Evolutionary conservation across 495 filamentous ascomycete genomes (phyloP).

Genomic region (Penicillium atrosanguineum): DNA sequence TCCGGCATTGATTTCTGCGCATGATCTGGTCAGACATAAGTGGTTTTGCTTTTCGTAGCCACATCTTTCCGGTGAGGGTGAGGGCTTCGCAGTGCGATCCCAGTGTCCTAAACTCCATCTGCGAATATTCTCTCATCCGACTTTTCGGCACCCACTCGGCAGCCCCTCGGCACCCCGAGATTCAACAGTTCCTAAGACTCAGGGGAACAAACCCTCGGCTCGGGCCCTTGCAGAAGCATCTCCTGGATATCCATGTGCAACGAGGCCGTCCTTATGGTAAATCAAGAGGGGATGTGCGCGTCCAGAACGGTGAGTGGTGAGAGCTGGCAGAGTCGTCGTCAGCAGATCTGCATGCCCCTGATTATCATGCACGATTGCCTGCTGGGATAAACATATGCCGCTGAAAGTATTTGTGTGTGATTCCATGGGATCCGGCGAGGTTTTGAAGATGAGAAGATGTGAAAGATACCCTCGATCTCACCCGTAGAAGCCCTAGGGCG

Average conservation of each 20-base stretch:
- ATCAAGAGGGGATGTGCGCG: background rate
- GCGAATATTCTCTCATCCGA: background rate
- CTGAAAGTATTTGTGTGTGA: background rate
- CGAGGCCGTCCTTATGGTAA: constrained; percentile 4
- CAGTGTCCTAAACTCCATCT: background rate
- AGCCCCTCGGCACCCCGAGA: background rate
- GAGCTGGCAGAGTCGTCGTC: constrained; percentile 6
- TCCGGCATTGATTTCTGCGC: background rate
- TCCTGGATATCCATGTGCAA: background rate
- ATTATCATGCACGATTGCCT: constrained; percentile 2
- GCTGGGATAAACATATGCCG: background rate
- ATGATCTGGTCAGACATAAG: background rate
- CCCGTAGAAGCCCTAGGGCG: background rate
- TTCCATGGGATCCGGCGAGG: background rate
- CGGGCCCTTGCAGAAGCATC: constrained; percentile 12
- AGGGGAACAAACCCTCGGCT: background rate
- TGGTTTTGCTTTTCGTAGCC: background rate
- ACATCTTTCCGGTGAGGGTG: background rate
- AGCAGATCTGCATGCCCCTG: constrained; percentile 17
- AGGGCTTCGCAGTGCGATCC: background rate
- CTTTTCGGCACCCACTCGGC: background rate
- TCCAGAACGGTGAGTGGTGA: constrained; percentile 5
- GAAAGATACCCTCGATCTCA: background rate
- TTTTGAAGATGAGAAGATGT: background rate
- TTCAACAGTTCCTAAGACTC: background rate